These are phyloP conservation scores for Prunus persica DNA, from an alignment of 306 rosid genomes.

Conservation along the genomic window Prunus_persica_NCBIv2 NC_034011.1:14815001-14815500, in stretches of 20 bases:
- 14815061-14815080: too few relatives aligned
- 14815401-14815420: too few relatives aligned
- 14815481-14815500: too few relatives aligned
- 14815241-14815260: conserved; percentile 49
- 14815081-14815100: too few relatives aligned
- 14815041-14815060: background rate
- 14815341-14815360: too few relatives aligned
- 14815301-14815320: conserved; percentile 51
- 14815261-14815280: conserved; percentile 40
- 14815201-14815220: conserved; percentile 44
- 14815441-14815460: background rate
- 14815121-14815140: background rate
- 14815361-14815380: too few relatives aligned
- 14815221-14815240: conserved; percentile 50
- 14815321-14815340: background rate
- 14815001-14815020: conserved; percentile 42
- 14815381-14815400: too few relatives aligned
- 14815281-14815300: conserved; percentile 38
- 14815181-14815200: conserved; percentile 32
- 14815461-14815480: too few relatives aligned
- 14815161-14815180: conserved; percentile 43
- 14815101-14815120: too few relatives aligned
- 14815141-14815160: background rate
- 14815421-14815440: too few relatives aligned
- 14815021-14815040: conserved; percentile 33